These are phyloP conservation scores for Rheum nobile DNA, from an alignment of 148 eudicot species.

Conservation along the genomic window DNA sequence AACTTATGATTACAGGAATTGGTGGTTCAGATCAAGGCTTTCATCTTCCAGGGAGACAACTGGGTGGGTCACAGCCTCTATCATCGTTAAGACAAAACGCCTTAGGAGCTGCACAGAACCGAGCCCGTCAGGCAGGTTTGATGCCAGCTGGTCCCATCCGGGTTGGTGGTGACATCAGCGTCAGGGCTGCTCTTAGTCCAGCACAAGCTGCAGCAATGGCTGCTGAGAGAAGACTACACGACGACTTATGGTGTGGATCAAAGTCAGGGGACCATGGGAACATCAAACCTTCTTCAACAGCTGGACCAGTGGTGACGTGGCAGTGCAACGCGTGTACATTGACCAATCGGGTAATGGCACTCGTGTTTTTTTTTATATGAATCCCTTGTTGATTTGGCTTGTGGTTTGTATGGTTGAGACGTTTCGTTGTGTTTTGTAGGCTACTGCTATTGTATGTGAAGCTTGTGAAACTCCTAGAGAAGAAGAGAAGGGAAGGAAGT, in stretches of 20 bases:
- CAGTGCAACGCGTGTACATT: constrained; percentile 61
- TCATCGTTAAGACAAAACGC: constrained; percentile 51
- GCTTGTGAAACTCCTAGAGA: constrained; percentile 32
- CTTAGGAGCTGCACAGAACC: constrained; percentile 66
- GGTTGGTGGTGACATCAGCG: constrained; percentile 73
- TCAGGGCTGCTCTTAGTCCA: constrained; percentile 68
- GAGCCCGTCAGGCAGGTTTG: constrained; percentile 39
- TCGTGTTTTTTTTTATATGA: not conserved
- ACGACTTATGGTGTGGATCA: constrained; percentile 88
- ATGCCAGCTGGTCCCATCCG: constrained; percentile 76
- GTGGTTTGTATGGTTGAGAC: not conserved
- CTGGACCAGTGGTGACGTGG: constrained; percentile 29
- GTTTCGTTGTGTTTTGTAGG: constrained; percentile 20
- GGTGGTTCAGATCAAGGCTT: constrained; percentile 65
- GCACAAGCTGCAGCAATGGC: constrained; percentile 99
- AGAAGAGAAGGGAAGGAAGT: constrained; percentile 8
- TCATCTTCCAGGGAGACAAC: constrained; percentile 71
- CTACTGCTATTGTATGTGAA: constrained; percentile 36
- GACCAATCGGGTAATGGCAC: constrained; percentile 44
- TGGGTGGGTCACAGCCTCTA: constrained; percentile 73
- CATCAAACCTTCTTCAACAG: constrained; percentile 8
- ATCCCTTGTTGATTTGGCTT: not conserved
- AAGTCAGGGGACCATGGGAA: constrained; percentile 7
- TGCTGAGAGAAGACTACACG: constrained; percentile 88
- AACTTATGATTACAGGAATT: constrained; percentile 65